Evolutionary conservation across 371 early-diverging fungal species (phyloP), one percentile per base, ranked within the genome.

Genomic region (Mortierella sp.): DNA sequence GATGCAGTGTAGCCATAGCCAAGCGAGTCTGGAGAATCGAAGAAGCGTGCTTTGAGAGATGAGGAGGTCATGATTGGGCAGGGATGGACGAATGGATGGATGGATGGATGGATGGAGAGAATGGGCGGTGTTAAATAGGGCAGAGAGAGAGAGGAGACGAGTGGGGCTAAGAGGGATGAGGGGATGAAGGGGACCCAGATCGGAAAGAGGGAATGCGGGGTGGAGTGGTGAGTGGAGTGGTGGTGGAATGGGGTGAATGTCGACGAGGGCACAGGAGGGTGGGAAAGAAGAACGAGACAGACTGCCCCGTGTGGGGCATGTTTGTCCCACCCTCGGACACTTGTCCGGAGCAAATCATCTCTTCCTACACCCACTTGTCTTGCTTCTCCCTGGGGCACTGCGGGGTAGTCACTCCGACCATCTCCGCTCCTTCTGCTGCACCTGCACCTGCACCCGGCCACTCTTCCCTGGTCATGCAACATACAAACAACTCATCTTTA

Each of bases 1-100:
- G 53, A 61, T 17, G 69, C 71, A 57, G 67, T 71, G 54, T 84
- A 84, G 28, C 81, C 83, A 53, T 82, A 74, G 44, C 60, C 62
- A 13, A 52, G 40, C 25, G 71, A 59, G 27, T 60, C 65, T 5
- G n/a, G n/a, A n/a, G n/a, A n/a, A 34, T 17, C 56, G 29, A 72
- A 63, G 63, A 72, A 66, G 44, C 49, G 59, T 13, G 39, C 19
- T 45, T 58, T 72, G 39, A 57, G 62, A 22, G 56, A 43, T 29
- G 43, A 27, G 53, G 40, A 45, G 0, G 17, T 24, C 3, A 2
- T 17, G 21, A 47, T 22, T 29, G 52, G 17, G 44, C 21, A 19
- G 28, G 34, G 10, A 45, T 25, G 40, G 17, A 29, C 24, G 8
- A 47, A 47, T 45, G 34, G 52, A 17, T 21, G 9, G 19, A 44